A percentile compares a stretch with the other conserved stretches of the same genome.
These are phyloP conservation scores for Yamadazyma ubonensis DNA, from an alignment of 805 yeast genomes.

Conservation along the genomic window DNA sequence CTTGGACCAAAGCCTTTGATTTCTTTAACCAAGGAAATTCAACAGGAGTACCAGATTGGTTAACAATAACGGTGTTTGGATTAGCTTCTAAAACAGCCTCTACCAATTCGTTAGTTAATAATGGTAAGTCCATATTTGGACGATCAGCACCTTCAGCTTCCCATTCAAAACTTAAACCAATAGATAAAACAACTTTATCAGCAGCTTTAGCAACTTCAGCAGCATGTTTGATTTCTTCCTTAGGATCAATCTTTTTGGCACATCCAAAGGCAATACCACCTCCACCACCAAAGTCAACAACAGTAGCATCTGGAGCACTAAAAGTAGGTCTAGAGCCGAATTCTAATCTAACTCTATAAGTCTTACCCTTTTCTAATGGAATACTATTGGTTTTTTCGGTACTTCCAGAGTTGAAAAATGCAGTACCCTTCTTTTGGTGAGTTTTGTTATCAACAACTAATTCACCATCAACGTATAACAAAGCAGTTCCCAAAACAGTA, in stretches of 20 bases:
- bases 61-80: slow-evolving; percentile 30
- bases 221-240: slow-evolving; percentile 27
- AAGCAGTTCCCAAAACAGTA: slow-evolving; percentile 54
- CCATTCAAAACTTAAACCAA: slow-evolving; percentile 30
- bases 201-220: slow-evolving; percentile 24
- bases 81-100: slow-evolving; percentile 25
- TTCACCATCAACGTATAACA: slow-evolving; percentile 50
- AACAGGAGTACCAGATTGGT: slow-evolving; percentile 35
- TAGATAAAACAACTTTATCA: slow-evolving; percentile 29
- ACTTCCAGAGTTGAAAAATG: slow-evolving; percentile 51
- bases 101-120: slow-evolving; percentile 21
- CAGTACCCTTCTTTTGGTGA: slow-evolving; percentile 47
- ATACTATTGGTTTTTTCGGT: slow-evolving; percentile 45
- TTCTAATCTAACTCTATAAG: slow-evolving; percentile 45
- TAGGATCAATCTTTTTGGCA: slow-evolving; percentile 22
- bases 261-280: slow-evolving; percentile 25
- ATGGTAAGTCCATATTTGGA: slow-evolving; percentile 26
- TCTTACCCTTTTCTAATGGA: slow-evolving; percentile 40
- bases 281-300: slow-evolving; percentile 22
- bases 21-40: slow-evolving; percentile 29
- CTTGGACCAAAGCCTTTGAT: slow-evolving; percentile 27
- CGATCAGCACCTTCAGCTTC: slow-evolving; percentile 34
- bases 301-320: slow-evolving; percentile 15
- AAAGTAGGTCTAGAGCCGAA: slow-evolving; percentile 40
- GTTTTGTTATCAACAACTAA: slow-evolving; percentile 57